Conservation (phyloP, 257 asterid genomes). For the Jaltomata sinuosa region DNA sequence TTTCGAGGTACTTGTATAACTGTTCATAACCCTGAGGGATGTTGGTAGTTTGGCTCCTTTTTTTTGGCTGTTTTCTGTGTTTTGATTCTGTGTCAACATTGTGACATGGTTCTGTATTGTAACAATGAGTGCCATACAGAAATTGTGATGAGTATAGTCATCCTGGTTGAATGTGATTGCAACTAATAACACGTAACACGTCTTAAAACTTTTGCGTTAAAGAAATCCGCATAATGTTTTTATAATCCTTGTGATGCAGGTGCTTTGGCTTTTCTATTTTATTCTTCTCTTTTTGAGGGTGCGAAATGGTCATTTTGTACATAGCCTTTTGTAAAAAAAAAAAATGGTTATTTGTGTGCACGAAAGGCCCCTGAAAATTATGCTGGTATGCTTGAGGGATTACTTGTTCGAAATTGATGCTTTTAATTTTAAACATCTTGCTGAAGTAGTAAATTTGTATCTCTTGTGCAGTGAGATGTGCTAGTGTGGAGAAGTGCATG, state of each 20-base stretch:
- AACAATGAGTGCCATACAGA: neutral
- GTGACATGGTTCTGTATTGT: neutral
- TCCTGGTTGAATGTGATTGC: neutral
- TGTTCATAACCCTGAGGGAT: neutral
- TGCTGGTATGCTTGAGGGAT: neutral
- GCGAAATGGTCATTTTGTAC: neutral
- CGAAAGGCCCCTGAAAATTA: neutral
- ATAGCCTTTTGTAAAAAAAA: neutral
- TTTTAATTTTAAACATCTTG: neutral
- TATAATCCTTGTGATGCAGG: neutral
- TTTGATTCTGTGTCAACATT: neutral
- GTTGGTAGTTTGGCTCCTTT: neutral
- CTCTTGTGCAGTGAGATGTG: constrained; percentile 72
- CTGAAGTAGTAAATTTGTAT: neutral
- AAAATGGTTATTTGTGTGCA: neutral
- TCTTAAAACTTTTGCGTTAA: neutral
- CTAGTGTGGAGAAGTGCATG: constrained; percentile 51
- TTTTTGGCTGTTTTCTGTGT: neutral
- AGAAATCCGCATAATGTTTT: neutral
- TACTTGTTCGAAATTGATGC: neutral
- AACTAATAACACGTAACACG: neutral
- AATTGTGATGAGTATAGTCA: neutral
- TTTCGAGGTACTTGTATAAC: neutral
- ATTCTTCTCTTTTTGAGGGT: neutral
- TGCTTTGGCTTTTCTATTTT: neutral